These are phyloP conservation scores for Fusarium vanettenii DNA, from an alignment of 2,329 filamentous ascomycete genomes.

Conservation along the genomic window DNA sequence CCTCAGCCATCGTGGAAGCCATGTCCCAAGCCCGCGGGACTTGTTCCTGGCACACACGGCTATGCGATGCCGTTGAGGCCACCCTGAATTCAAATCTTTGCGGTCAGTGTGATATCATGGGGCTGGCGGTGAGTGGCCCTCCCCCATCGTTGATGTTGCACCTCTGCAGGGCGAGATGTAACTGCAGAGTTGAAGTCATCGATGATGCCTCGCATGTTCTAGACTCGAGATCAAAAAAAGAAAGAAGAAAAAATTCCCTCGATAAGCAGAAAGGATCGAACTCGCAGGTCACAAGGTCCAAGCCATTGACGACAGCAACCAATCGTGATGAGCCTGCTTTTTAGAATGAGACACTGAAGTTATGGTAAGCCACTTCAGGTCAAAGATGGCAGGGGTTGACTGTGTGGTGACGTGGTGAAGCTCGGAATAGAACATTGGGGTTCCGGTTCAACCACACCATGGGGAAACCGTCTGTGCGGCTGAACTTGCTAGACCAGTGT, in stretches of 20 bases:
- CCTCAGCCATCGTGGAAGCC: neutral
- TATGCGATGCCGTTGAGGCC: conserved; percentile 1
- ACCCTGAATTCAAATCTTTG: neutral
- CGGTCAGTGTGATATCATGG: neutral
- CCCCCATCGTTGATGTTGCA: neutral
- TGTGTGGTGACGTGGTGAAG: neutral
- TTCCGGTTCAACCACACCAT: neutral
- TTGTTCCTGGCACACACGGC: neutral
- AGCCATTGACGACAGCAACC: neutral
- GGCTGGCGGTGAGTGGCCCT: neutral
- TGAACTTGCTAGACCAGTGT: neutral
- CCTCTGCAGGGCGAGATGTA: neutral
- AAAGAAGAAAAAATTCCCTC: neutral
- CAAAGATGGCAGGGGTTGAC: neutral
- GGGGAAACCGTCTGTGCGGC: neutral
- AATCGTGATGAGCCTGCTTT: neutral
- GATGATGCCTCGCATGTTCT: neutral
- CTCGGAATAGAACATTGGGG: neutral
- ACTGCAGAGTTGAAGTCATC: neutral
- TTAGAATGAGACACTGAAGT: neutral
- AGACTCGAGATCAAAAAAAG: neutral
- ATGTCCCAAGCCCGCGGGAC: neutral
- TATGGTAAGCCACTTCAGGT: neutral
- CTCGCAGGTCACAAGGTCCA: neutral
- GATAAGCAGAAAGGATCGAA: neutral